These are phyloP conservation scores for Auriculariales sp. DNA, from an alignment of 768 basidiomycete species.

Conservation along the genomic window DNA sequence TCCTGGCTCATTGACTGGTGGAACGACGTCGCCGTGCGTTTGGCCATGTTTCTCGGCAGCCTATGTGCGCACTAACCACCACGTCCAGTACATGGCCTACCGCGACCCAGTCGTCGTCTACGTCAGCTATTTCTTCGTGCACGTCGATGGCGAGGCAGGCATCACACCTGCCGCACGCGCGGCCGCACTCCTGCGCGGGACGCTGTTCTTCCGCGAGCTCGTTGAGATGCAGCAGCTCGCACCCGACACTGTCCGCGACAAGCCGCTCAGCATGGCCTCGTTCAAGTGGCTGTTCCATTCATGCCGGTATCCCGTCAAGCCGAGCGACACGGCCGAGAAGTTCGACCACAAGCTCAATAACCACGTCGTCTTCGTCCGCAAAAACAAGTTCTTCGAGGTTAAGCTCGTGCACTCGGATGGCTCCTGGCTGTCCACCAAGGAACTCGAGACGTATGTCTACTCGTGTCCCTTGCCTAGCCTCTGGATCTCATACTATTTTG, in stretches of 20 bases:
- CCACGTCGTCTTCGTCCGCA: constrained; percentile 81
- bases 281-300: constrained; percentile 98
- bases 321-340: constrained; percentile 70
- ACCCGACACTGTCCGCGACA: constrained; percentile 69
- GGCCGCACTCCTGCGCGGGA: constrained; percentile 70
- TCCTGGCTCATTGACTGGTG: constrained; percentile 99
- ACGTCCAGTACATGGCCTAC: constrained; percentile 74
- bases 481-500: background rate
- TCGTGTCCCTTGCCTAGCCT: background rate
- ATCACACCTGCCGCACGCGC: constrained; percentile 55
- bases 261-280: constrained; percentile 81
- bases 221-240: constrained; percentile 70
- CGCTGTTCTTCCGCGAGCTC: constrained; percentile 71
- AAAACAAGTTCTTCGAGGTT: constrained; percentile 84
- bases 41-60: constrained; percentile 4
- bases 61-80: background rate
- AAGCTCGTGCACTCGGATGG: constrained; percentile 50
- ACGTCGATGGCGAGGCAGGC: constrained; percentile 46
- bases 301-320: constrained; percentile 72
- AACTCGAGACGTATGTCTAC: constrained; percentile 54
- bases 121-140: constrained; percentile 92
- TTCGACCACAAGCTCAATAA: constrained; percentile 64
- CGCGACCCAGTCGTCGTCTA: constrained; percentile 83
- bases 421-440: constrained; percentile 55
- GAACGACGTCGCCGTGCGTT: constrained; percentile 73